Evolutionary conservation across 768 basidiomycete species (phyloP).

Genomic region (Rhizopogon salebrosus): DNA sequence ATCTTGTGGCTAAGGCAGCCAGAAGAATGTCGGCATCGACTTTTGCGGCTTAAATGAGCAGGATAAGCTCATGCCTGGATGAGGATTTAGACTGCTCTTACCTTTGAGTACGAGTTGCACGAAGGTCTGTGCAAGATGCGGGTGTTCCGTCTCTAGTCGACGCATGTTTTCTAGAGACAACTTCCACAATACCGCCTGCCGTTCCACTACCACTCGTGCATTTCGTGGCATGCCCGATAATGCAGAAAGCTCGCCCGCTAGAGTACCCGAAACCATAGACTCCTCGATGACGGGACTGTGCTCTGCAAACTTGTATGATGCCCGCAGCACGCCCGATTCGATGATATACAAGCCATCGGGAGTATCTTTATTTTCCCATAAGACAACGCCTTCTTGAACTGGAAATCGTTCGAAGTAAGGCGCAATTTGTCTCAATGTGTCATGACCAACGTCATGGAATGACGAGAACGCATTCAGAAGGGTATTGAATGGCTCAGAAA

Average conservation of each 20-base stretch:
- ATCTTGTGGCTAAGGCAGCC: constrained; percentile 47
- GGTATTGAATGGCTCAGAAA: constrained; percentile 65
- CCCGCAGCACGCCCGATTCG: constrained; percentile 80
- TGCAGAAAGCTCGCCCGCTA: constrained; percentile 88
- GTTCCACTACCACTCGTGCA: constrained; percentile 80
- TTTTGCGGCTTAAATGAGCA: constrained; percentile 46
- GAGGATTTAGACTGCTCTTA: constrained; percentile 23
- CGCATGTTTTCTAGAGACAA: constrained; percentile 55
- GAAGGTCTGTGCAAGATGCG: constrained; percentile 61
- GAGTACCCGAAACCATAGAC: constrained; percentile 89
- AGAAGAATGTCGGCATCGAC: constrained; percentile 59
- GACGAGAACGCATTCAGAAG: constrained; percentile 78
- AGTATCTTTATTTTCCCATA: constrained; percentile 75
- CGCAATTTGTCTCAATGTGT: constrained; percentile 56
- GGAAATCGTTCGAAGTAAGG: constrained; percentile 67
- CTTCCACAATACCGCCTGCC: constrained; percentile 77
- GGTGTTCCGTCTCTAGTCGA: constrained; percentile 61
- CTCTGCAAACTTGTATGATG: constrained; percentile 74
- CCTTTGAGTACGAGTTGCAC: constrained; percentile 70
- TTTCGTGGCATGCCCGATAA: constrained; percentile 78
- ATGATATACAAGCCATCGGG: constrained; percentile 88
- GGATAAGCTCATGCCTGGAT: background rate
- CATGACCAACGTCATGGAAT: constrained; percentile 51
- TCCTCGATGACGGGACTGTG: constrained; percentile 69
- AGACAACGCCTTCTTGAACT: constrained; percentile 49